These are phyloP conservation scores for Xylaria nigripes DNA, from an alignment of 495 filamentous ascomycete genomes.

Conservation along the genomic window DNA sequence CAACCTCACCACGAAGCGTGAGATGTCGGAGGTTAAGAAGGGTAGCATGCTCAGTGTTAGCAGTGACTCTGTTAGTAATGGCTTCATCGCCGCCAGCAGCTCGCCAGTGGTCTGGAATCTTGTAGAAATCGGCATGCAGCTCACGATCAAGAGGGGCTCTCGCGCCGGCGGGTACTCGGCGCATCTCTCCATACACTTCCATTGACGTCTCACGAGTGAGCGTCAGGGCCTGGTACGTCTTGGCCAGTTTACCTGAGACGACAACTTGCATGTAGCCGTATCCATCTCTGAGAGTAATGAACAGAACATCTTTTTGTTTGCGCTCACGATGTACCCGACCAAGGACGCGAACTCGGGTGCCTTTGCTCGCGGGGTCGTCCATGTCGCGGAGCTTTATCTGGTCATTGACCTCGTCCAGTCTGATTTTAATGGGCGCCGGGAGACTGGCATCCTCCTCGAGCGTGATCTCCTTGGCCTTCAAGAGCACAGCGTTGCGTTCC, in stretches of 20 bases:
- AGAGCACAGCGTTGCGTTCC: slow-evolving; percentile 45
- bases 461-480: slow-evolving; percentile 56
- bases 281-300: slow-evolving; percentile 80
- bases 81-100: slow-evolving; percentile 83
- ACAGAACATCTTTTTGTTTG: slow-evolving; percentile 78
- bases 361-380: slow-evolving; percentile 41
- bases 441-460: slow-evolving; percentile 74
- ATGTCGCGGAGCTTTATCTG: slow-evolving; percentile 8
- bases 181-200: slow-evolving; percentile 81
- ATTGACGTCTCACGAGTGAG: slow-evolving; percentile 87
- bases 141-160: slow-evolving; percentile 83
- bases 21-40: slow-evolving; percentile 88
- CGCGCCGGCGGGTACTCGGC: slow-evolving; percentile 66
- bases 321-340: slow-evolving; percentile 82
- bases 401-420: slow-evolving; percentile 47
- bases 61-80: slow-evolving; percentile 83
- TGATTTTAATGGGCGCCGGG: slow-evolving; percentile 68
- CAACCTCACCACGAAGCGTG: slow-evolving; percentile 79
- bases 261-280: slow-evolving; percentile 88
- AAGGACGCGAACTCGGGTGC: slow-evolving; percentile 71
- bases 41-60: slow-evolving; percentile 58
- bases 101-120: slow-evolving; percentile 46
- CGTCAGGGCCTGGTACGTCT: slow-evolving; percentile 84
- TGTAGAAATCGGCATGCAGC: slow-evolving; percentile 89
- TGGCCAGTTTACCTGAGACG: slow-evolving; percentile 70